Evolutionary conservation across 2,329 filamentous ascomycete genomes (phyloP).

Genomic region (Neoscytalidium dimidiatum): DNA sequence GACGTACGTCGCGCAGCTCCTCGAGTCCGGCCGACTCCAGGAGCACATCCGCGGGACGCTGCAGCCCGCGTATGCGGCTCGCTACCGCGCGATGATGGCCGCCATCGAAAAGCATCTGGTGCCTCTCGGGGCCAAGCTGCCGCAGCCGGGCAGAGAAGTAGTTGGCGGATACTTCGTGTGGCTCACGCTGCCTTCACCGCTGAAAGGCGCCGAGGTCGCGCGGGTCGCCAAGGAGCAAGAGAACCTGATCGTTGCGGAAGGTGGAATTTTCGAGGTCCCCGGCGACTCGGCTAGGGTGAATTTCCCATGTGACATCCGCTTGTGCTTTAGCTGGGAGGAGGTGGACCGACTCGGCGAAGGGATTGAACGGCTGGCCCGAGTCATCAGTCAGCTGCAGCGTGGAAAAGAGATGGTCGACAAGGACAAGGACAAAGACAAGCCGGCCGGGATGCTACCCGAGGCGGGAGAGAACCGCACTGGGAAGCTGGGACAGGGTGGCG

Average conservation of each 20-base stretch:
- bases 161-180: constrained; percentile 88
- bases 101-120: constrained; percentile 62
- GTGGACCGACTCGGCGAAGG: constrained; percentile 68
- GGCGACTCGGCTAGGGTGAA: constrained; percentile 49
- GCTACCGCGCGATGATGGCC: constrained; percentile 57
- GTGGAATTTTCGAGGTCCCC: constrained; percentile 66
- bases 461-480: not conserved
- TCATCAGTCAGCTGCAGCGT: constrained; percentile 46
- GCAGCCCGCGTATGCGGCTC: constrained; percentile 56
- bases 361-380: constrained; percentile 60
- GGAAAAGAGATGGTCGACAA: not conserved
- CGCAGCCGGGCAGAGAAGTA: constrained; percentile 47
- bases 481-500: constrained; percentile 19
- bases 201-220: constrained; percentile 59
- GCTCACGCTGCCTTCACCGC: constrained; percentile 62
- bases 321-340: constrained; percentile 72
- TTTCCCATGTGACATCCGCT: constrained; percentile 63
- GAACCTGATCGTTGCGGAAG: constrained; percentile 67
- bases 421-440: constrained; percentile 16
- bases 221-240: constrained; percentile 62
- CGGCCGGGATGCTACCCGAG: constrained; percentile 22
- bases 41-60: constrained; percentile 55
- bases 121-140: constrained; percentile 61
- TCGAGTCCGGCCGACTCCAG: constrained; percentile 55
- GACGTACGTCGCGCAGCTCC: constrained; percentile 57